These are phyloP conservation scores for Kuraishia capsulata DNA, from an alignment of 805 yeast species.

Conservation along the genomic window DNA sequence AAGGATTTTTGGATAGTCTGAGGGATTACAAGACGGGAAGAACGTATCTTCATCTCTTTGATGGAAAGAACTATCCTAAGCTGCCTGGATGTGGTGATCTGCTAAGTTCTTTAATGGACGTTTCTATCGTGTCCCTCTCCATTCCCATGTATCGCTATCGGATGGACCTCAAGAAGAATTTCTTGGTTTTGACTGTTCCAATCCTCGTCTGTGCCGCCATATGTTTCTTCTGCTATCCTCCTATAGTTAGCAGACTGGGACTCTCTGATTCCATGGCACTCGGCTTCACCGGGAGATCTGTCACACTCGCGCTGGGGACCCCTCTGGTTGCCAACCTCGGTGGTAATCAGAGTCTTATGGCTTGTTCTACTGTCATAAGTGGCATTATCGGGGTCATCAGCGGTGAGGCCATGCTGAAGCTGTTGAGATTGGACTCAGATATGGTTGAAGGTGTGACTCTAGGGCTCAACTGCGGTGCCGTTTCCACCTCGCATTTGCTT, in stretches of 20 bases:
- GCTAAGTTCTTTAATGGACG: constrained; percentile 61
- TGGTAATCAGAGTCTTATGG: constrained; percentile 66
- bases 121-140: constrained; percentile 66
- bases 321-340: constrained; percentile 61
- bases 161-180: constrained; percentile 49
- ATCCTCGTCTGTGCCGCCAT: constrained; percentile 43
- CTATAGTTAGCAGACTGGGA: constrained; percentile 56
- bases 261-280: constrained; percentile 51
- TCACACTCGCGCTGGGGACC: constrained; percentile 71
- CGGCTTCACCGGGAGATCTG: constrained; percentile 74
- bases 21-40: constrained; percentile 59
- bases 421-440: constrained; percentile 53
- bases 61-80: constrained; percentile 20
- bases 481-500: constrained; percentile 69
- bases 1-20: constrained; percentile 44
- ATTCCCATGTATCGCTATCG: constrained; percentile 74
- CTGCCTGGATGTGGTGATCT: constrained; percentile 84
- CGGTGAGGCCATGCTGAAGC: constrained; percentile 42
- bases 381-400: constrained; percentile 69
- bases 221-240: constrained; percentile 63
- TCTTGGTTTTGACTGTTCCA: constrained; percentile 51
- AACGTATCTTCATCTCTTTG: constrained; percentile 52
- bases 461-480: constrained; percentile 77
- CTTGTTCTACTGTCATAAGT: constrained; percentile 67
- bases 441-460: constrained; percentile 69